These are phyloP conservation scores for Sclerotinia borealis DNA, from an alignment of 2,329 filamentous ascomycete species.

Conservation along the genomic window DNA sequence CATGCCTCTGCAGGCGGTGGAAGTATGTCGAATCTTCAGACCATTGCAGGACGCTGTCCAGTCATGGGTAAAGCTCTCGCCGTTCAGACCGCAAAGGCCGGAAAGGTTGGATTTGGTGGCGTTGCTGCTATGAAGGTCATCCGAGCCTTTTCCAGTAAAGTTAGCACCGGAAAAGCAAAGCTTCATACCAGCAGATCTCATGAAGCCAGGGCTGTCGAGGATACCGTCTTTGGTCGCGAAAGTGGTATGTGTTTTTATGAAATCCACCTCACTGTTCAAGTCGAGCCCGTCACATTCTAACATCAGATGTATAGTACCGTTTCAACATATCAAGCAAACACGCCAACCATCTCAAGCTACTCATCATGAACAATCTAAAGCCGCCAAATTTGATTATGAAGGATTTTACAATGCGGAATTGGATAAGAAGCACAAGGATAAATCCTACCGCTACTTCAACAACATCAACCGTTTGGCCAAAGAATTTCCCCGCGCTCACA, in stretches of 20 bases:
- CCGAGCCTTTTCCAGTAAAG: conserved; percentile 45
- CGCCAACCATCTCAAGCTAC: conserved; percentile 21
- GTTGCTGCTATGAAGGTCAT: conserved; percentile 43
- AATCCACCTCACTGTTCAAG: neutral
- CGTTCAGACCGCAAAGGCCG: conserved; percentile 63
- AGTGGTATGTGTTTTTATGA: conserved; percentile 39
- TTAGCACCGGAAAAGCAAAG: conserved; percentile 57
- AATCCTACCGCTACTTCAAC: conserved; percentile 99
- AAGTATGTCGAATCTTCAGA: conserved; percentile 94
- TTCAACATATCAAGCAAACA: conserved; percentile 24
- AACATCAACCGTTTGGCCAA: conserved; percentile 98
- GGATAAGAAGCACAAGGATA: conserved; percentile 99
- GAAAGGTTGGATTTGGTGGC: conserved; percentile 37
- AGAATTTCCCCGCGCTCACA: conserved; percentile 93
- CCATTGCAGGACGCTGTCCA: conserved; percentile 89
- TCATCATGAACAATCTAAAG: conserved; percentile 24
- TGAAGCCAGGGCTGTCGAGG: conserved; percentile 72
- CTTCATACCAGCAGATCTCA: conserved; percentile 76
- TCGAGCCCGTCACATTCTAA: neutral
- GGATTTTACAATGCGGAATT: conserved; percentile 81
- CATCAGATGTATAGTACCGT: conserved; percentile 31
- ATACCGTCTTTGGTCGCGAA: conserved; percentile 44
- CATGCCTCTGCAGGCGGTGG: conserved; percentile 68
- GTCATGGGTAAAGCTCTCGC: conserved; percentile 98
- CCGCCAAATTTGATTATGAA: conserved; percentile 80